phyloP scores from a whole-genome alignment of 2,329 filamentous ascomycete species.

The Scedosporium dehoogii region DNA sequence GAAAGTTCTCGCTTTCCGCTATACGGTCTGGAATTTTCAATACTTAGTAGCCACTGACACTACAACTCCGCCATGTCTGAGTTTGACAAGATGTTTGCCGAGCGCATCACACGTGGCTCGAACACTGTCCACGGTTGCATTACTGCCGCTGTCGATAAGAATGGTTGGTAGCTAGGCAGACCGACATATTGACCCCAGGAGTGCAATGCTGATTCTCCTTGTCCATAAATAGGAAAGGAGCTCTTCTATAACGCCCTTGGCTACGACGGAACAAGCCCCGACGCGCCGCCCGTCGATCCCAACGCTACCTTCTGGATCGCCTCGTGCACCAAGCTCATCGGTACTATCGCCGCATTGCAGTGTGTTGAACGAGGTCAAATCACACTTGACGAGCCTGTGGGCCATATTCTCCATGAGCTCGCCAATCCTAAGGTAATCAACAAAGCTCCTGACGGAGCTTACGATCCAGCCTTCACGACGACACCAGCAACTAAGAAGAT shows the following conservation, averaged over 20 bases:
- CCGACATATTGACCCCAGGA: too few relatives aligned
- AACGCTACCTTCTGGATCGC: slow-evolving; percentile 1
- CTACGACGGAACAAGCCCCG: background rate
- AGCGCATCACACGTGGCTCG: background rate
- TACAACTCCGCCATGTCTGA: background rate
- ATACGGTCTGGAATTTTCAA: too few relatives aligned
- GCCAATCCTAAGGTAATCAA: background rate
- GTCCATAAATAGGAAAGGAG: background rate
- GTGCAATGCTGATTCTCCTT: too few relatives aligned
- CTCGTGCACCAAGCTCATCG: background rate
- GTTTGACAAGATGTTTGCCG: background rate
- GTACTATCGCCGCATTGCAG: background rate
- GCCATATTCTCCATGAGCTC: background rate
- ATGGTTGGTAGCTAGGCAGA: background rate
- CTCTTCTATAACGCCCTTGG: background rate
- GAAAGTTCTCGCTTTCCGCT: too few relatives aligned
- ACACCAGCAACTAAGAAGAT: background rate
- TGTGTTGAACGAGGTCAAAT: background rate
- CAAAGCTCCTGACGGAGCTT: background rate
- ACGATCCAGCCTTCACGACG: background rate
- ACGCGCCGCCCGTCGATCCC: background rate
- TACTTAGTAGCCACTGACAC: too few relatives aligned
- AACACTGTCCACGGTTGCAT: background rate
- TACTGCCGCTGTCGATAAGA: background rate
- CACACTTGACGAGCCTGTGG: background rate